Evolutionary conservation across 192 early-diverging fungal genomes (phyloP).

Genomic region (Coemansia sp.): DNA sequence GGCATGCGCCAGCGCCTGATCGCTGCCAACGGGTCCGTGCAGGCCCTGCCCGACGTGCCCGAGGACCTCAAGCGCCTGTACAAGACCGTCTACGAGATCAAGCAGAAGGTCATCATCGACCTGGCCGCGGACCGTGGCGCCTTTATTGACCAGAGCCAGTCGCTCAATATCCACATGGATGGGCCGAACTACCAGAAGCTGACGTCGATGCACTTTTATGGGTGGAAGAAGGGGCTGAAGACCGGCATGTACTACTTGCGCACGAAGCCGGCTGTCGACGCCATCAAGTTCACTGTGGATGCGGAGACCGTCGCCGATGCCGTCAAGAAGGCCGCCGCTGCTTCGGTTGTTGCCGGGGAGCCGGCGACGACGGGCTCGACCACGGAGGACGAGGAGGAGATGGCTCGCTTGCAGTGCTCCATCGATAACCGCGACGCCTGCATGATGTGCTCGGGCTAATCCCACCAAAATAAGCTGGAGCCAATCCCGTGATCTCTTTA

Average conservation of each 20-base stretch:
- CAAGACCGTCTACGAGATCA: constrained; percentile 97
- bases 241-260: constrained; percentile 99
- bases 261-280: constrained; percentile 91
- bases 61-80: constrained; percentile 89
- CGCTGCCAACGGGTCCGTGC: constrained; percentile 84
- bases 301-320: constrained; percentile 55
- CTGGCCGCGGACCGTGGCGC: constrained; percentile 97
- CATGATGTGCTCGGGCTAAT: constrained; percentile 81
- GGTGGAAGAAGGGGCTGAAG: constrained; percentile 97
- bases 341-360: constrained; percentile 29
- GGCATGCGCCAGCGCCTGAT: constrained; percentile 93
- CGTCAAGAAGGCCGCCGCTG: constrained; percentile 37
- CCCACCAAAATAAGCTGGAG: too few relatives aligned
- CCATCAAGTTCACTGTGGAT: constrained; percentile 99
- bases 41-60: constrained; percentile 74
- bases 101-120: constrained; percentile 87
- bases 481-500: constrained; percentile 33
- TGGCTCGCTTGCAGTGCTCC: constrained; percentile 80
- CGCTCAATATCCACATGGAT: constrained; percentile 94
- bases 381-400: constrained; percentile 56
- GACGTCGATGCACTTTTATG: constrained; percentile 98
- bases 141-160: constrained; percentile 96
- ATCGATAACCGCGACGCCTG: constrained; percentile 93
- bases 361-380: constrained; percentile 10
- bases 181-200: constrained; percentile 92